These are phyloP conservation scores for Cytauxzoon felis DNA, from an alignment of 169 alveolate species.

Conservation along the genomic window DNA sequence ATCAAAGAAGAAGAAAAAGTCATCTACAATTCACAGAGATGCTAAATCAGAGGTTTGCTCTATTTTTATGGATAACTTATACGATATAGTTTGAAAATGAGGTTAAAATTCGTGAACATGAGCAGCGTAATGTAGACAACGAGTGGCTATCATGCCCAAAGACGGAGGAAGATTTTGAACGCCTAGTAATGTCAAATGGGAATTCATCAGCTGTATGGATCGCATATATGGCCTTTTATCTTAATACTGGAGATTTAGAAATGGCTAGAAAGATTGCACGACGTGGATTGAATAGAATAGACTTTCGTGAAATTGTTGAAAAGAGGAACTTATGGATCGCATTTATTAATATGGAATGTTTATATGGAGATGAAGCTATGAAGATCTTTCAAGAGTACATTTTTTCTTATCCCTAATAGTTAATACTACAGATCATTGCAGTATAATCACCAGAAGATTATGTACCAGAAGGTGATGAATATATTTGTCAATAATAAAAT, in stretches of 20 bases:
- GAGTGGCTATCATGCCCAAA: constrained; percentile 35
- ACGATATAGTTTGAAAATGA: constrained; percentile 46
- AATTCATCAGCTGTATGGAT: constrained; percentile 57
- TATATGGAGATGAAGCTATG: constrained; percentile 71
- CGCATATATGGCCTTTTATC: constrained; percentile 77
- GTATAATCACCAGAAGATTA: constrained; percentile 65
- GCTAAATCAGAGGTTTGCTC: constrained; percentile 7
- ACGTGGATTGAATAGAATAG: constrained; percentile 74
- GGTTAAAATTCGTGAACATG: constrained; percentile 39
- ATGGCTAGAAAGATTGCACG: constrained; percentile 77
- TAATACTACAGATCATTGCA: constrained; percentile 47
- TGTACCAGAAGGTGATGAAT: constrained; percentile 63
- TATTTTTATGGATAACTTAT: background rate
- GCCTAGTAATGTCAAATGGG: constrained; percentile 38
- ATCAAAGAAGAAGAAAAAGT: no score
- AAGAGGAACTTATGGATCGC: constrained; percentile 78
- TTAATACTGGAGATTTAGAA: constrained; percentile 70
- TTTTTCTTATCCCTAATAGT: background rate
- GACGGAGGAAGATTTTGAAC: constrained; percentile 36
- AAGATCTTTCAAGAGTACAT: constrained; percentile 60
- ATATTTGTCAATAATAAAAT: constrained; percentile 58
- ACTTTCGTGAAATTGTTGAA: constrained; percentile 71
- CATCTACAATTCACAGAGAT: constrained; percentile 1
- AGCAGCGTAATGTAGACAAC: constrained; percentile 25
- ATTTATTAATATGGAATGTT: constrained; percentile 78